Evolutionary conservation across 164 flowering plant species (phyloP).

Genomic region (Tinospora cordifolia): DNA sequence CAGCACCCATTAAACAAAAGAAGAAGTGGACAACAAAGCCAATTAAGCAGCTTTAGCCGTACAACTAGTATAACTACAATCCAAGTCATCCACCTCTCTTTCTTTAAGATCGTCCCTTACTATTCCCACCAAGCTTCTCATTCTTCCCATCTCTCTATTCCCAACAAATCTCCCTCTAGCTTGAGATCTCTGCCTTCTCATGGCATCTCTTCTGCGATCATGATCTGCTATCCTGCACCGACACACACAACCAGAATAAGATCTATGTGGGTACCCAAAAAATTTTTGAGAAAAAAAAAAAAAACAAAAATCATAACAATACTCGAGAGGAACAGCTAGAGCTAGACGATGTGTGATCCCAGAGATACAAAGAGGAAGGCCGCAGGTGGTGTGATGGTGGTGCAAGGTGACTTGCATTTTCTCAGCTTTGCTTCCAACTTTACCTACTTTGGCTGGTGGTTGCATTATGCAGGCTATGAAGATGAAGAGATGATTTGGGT

Average conservation of each 20-base stretch:
- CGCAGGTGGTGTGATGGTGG: constrained; percentile 20
- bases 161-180: constrained; percentile 9
- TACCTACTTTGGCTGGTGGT: not conserved
- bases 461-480: not conserved
- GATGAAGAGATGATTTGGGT: not conserved
- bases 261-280: not conserved
- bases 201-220: constrained; percentile 37
- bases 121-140: constrained; percentile 8
- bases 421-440: not conserved
- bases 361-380: constrained; percentile 41
- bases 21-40: too few species aligned
- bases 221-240: constrained; percentile 44
- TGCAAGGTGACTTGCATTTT: constrained; percentile 26
- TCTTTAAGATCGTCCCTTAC: constrained; percentile 17
- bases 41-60: constrained; percentile 32
- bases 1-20: too few species aligned
- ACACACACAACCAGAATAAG: not conserved
- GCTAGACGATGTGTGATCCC: constrained; percentile 30
- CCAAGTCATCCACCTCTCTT: constrained; percentile 17
- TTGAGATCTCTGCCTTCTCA: constrained; percentile 32
- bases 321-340: constrained; percentile 30
- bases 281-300: not conserved
- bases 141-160: constrained; percentile 14
- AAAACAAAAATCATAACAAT: constrained; percentile 3
- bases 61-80: constrained; percentile 7